Conservation (phyloP, 73 alveolate species). For the Tetrahymena thermophila region DNA sequence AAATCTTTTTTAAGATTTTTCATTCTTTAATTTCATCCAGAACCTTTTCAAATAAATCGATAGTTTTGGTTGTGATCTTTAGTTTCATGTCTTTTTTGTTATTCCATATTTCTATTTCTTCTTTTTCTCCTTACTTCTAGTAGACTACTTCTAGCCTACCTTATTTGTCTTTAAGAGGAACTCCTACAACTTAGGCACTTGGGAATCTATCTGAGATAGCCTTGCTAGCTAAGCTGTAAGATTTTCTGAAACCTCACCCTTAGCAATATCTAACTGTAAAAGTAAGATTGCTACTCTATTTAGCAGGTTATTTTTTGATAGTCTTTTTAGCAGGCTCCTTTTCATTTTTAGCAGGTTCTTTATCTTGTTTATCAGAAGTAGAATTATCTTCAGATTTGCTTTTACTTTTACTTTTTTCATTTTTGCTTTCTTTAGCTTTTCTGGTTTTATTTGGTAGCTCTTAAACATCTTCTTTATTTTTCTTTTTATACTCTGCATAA, state of each 20-base stretch:
- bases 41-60: neutral
- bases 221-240: neutral
- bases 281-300: neutral
- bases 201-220: neutral
- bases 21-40: neutral
- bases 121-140: neutral
- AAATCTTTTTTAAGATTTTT: neutral
- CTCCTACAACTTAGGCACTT: neutral
- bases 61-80: neutral
- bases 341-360: neutral
- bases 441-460: neutral
- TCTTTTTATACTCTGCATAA: neutral
- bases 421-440: neutral
- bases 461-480: neutral
- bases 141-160: neutral
- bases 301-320: neutral
- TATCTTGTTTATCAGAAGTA: neutral
- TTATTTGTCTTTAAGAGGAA: neutral
- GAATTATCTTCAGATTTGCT: neutral
- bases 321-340: neutral
- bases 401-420: neutral
- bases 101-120: neutral
- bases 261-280: neutral
- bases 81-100: neutral
- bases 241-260: neutral